Percentiles rank a stretch among this genome's conserved stretches.
Evolutionary conservation across 2,329 filamentous ascomycete species (phyloP).

Genomic region (Pseudogymnoascus sp.): DNA sequence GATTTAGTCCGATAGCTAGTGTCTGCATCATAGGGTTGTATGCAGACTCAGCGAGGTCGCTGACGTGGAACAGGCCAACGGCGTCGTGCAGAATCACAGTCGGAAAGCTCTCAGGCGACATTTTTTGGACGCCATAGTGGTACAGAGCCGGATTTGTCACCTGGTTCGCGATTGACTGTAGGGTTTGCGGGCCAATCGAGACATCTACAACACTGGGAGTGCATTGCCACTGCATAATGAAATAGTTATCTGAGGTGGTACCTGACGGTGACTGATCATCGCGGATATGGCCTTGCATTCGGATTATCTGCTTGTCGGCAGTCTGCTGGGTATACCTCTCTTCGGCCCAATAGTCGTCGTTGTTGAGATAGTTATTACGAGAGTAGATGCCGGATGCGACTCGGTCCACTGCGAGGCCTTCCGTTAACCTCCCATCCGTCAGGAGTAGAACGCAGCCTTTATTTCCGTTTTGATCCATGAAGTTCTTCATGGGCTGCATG

Average conservation of each 20-base stretch:
- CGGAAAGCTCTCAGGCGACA: slow-evolving; percentile 22
- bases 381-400: background rate
- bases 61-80: slow-evolving; percentile 20
- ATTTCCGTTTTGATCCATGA: background rate
- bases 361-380: background rate
- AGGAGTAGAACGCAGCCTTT: background rate
- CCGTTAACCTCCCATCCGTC: background rate
- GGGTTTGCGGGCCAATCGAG: background rate
- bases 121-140: slow-evolving; percentile 28
- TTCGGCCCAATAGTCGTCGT: background rate
- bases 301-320: background rate
- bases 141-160: slow-evolving; percentile 34
- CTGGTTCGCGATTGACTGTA: slow-evolving; percentile 30
- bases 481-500: background rate
- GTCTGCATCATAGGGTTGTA: background rate
- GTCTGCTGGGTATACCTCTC: background rate
- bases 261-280: background rate
- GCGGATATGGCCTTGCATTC: background rate
- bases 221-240: background rate
- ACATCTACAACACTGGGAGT: background rate
- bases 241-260: background rate
- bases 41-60: background rate
- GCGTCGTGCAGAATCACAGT: slow-evolving; percentile 21
- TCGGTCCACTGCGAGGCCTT: background rate
- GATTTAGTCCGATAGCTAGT: slow-evolving; percentile 22